Percentiles rank a stretch among this genome's conserved stretches.
Conservation (phyloP, 148 eudicot genomes). For the Mesembryanthemum crystallinum region DNA sequence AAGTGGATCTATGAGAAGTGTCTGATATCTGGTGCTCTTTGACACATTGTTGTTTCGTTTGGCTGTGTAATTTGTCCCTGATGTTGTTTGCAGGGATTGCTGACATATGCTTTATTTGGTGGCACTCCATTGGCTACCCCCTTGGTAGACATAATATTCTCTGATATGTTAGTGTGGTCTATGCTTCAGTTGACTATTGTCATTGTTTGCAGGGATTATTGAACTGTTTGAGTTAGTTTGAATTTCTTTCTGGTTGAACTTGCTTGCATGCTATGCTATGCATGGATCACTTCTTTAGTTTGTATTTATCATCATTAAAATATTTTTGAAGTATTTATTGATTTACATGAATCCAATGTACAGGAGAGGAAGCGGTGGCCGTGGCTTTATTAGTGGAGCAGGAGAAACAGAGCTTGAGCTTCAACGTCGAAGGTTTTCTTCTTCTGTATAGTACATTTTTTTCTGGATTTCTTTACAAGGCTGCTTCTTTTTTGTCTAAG, state of each 20-base stretch:
- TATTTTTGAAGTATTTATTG: constrained; percentile 10
- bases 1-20: not conserved
- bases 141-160: not conserved
- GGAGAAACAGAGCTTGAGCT: constrained; percentile 99
- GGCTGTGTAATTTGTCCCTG: not conserved
- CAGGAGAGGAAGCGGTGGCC: constrained; percentile 99
- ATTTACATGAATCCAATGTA: constrained; percentile 20
- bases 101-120: not conserved
- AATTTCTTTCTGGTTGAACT: not conserved
- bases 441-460: constrained; percentile 9
- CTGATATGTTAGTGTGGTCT: not conserved
- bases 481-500: not conserved
- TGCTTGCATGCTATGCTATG: not conserved
- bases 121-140: not conserved
- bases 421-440: constrained; percentile 86
- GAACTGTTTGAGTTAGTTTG: not conserved
- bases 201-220: not conserved
- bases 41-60: not conserved
- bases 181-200: not conserved
- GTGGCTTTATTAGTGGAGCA: constrained; percentile 95
- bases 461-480: not conserved
- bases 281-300: not conserved
- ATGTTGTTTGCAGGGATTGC: not conserved
- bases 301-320: not conserved
- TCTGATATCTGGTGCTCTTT: not conserved